Evolutionary conservation across 495 filamentous ascomycete genomes (phyloP).

Genomic region (Penicillium alfredii): DNA sequence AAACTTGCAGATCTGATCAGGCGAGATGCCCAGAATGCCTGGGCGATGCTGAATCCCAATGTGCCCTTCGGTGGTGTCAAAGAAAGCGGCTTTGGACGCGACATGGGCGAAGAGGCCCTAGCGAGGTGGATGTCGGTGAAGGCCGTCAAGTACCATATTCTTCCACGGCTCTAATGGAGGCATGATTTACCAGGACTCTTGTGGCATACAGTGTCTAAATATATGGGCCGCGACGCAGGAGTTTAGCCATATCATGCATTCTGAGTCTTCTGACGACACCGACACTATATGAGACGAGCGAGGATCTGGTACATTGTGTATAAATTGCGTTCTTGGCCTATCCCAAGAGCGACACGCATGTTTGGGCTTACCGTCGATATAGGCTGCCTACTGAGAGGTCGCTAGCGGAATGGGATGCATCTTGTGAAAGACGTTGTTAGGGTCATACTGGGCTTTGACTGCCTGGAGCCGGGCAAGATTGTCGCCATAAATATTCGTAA

Average conservation of each 20-base stretch:
- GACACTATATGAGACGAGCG: no score
- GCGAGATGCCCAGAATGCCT: slow-evolving; percentile 18
- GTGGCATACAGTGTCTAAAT: no score
- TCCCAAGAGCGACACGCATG: no score
- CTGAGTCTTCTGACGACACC: no score
- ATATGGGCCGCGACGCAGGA: no score
- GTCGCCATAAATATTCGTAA: slow-evolving; percentile 37
- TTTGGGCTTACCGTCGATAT: no score
- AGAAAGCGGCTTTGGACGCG: slow-evolving; percentile 49
- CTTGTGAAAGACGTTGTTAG: slow-evolving; percentile 48
- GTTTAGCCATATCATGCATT: no score
- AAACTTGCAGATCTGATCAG: slow-evolving; percentile 34
- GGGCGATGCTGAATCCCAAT: slow-evolving; percentile 19
- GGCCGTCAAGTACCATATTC: slow-evolving; percentile 19
- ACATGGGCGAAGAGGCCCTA: slow-evolving; percentile 31
- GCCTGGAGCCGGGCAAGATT: slow-evolving; percentile 39
- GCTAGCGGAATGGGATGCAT: slow-evolving; percentile 33
- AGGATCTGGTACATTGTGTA: no score
- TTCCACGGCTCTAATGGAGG: slow-evolving; percentile 12
- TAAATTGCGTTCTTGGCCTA: not conserved
- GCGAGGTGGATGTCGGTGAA: slow-evolving; percentile 25
- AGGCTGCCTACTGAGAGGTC: no score
- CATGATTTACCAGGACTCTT: no score
- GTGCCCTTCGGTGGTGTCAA: slow-evolving; percentile 51
- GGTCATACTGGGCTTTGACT: slow-evolving; percentile 51